Evolutionary conservation across 2,329 filamentous ascomycete genomes (phyloP).

Genomic region (Paecilomyces fulvus): DNA sequence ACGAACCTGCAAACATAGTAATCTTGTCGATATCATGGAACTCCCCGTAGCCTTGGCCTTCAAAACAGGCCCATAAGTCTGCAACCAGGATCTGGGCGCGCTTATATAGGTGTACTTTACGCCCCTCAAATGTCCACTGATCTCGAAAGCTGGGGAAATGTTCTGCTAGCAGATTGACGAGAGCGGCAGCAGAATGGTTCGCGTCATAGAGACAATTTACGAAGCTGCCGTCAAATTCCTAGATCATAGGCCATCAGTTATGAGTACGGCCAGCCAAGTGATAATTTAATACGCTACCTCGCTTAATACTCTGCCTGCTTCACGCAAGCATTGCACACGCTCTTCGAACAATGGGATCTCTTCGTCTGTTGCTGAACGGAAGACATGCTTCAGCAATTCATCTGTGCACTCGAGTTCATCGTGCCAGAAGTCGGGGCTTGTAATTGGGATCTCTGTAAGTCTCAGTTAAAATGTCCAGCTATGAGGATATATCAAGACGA

Average conservation of each 20-base stretch:
- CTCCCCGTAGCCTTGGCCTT: constrained; percentile 66
- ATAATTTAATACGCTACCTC: constrained; percentile 45
- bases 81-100: constrained; percentile 93
- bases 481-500: not conserved
- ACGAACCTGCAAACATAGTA: constrained; percentile 80
- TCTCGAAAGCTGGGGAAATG: constrained; percentile 84
- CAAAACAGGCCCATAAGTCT: constrained; percentile 93
- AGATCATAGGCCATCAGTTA: constrained; percentile 1
- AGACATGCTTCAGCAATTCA: constrained; percentile 65
- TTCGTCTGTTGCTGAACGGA: constrained; percentile 78
- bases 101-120: constrained; percentile 76
- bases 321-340: constrained; percentile 67
- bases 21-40: constrained; percentile 91
- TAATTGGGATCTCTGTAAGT: constrained; percentile 69
- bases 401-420: constrained; percentile 68
- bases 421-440: constrained; percentile 78
- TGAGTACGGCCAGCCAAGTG: too few species aligned
- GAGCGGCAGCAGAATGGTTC: constrained; percentile 66
- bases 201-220: constrained; percentile 65
- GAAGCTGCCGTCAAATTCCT: constrained; percentile 71
- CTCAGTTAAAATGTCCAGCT: constrained; percentile 5
- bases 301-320: constrained; percentile 72
- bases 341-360: constrained; percentile 76
- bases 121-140: constrained; percentile 64
- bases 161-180: constrained; percentile 77